phyloP scores from a whole-genome alignment of 2,329 filamentous ascomycete genomes.

The Claviceps paspali region DNA sequence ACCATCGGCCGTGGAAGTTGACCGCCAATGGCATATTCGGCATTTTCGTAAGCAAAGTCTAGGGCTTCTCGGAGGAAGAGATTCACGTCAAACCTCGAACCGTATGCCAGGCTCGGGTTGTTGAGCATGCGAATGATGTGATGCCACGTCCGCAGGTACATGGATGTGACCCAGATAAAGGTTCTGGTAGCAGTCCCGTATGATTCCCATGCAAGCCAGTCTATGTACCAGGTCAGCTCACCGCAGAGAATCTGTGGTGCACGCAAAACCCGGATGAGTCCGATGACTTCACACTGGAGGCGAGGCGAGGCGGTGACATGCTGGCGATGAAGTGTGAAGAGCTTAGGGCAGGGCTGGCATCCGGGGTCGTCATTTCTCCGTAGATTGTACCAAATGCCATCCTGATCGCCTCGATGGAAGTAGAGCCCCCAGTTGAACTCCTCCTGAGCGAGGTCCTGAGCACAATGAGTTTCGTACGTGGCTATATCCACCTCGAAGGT shows the following conservation, averaged over 20 bases:
- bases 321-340: slow-evolving; percentile 9
- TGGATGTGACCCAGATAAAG: slow-evolving; percentile 16
- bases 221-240: slow-evolving; percentile 16
- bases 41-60: slow-evolving; percentile 16
- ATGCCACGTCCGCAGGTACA: slow-evolving; percentile 14
- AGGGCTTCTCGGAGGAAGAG: slow-evolving; percentile 15
- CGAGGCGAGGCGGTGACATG: slow-evolving; percentile 13
- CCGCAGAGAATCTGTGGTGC: slow-evolving; percentile 8
- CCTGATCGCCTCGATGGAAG: slow-evolving; percentile 14
- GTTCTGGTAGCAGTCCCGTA: slow-evolving; percentile 11
- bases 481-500: slow-evolving; percentile 7
- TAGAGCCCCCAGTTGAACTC: slow-evolving; percentile 24
- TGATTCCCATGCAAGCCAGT: slow-evolving; percentile 16
- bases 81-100: slow-evolving; percentile 13
- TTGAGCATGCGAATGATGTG: slow-evolving; percentile 9
- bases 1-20: slow-evolving; percentile 18
- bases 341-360: slow-evolving; percentile 2
- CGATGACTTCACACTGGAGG: slow-evolving; percentile 15
- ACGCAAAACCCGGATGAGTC: slow-evolving; percentile 15
- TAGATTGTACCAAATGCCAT: slow-evolving; percentile 15
- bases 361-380: background rate
- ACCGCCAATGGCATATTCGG: slow-evolving; percentile 14
- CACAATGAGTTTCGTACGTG: slow-evolving; percentile 10
- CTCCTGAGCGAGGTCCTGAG: slow-evolving; percentile 10
- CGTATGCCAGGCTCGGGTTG: slow-evolving; percentile 3